Base-by-base conservation (phyloP, 78 protist species). In the Dictyostelium brefeldianum region DNA sequence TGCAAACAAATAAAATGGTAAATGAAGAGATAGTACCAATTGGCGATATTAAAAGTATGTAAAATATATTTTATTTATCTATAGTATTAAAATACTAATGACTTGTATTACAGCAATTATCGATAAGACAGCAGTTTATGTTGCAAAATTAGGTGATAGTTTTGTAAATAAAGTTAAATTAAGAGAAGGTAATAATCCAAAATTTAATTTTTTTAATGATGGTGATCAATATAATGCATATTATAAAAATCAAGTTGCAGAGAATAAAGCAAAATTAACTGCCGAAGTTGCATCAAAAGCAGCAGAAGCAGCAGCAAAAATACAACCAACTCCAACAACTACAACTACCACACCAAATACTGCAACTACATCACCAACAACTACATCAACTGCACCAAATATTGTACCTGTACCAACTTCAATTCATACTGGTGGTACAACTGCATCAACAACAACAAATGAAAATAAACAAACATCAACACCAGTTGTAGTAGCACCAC, bases 41-140 rank as follows among this genome's bases (percentile, higher is more conserved):
- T 29, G 78, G 78, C 43, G 78, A 71, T 15, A 15, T 71, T 41
- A 71, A 71, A 27, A 71, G 53, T 71, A 71, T 2, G 77, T 65
- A 10, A 7, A 6, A 7, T 5, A 7, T 20, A 20, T 18, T 20
- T 18, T 56, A 7, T 20, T 18, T 22, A 59, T 59, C 62, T 54
- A 54, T 54, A 3, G 3, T 3, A 54, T 54, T 3, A 17, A 54
- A 3, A 54, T 36, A 36, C 43, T 36, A 36, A 36, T 2, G 2
- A 2, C 43, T 3, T 1, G 43, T 3, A 36, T 51, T n/a, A 71
- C 41, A 83, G 90, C 56, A 4, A 80, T 65, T 18, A 83, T 96
- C 43, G 96, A 96, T 1, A 90, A 67, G 11, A 93, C 97, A 43
- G 96, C 96, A 29, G 29, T 22, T 43, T 92, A 87, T 79, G 94